A percentile compares a stretch with the other conserved stretches of the same genome.
These are phyloP conservation scores for Phtheirospermum japonicum DNA, from an alignment of 257 asterid genomes.

Conservation along the genomic window DNA sequence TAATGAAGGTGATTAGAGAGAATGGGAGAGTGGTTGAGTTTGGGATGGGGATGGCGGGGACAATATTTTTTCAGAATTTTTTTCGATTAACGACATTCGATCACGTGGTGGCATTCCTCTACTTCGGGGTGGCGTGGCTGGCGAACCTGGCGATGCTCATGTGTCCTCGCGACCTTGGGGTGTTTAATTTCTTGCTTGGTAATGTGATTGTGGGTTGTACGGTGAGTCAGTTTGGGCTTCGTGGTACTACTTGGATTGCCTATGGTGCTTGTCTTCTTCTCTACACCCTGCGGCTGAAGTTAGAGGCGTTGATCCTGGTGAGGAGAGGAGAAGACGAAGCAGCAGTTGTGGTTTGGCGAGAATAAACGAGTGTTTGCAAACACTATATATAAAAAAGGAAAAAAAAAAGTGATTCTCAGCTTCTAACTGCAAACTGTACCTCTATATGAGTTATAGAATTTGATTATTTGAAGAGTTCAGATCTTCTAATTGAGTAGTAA, in stretches of 20 bases:
- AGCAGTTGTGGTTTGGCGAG: no score
- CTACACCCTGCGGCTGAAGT: neutral
- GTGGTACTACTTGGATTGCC: conserved; percentile 4
- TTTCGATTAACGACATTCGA: conserved; percentile 20
- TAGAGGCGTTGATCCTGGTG: neutral
- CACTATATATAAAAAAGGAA: no score
- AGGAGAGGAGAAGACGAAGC: neutral
- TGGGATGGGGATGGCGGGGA: conserved; percentile 23
- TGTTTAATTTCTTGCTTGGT: conserved; percentile 23
- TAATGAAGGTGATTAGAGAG: no score
- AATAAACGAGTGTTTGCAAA: no score
- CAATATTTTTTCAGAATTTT: conserved; percentile 25
- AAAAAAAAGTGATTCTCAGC: no score
- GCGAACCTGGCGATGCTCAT: conserved; percentile 11
- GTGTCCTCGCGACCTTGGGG: conserved; percentile 19
- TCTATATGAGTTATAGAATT: no score
- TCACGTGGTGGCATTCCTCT: conserved; percentile 25
- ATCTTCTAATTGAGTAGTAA: no score
- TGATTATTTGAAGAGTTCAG: no score
- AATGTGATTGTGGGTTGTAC: conserved; percentile 15
- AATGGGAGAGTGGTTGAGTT: neutral
- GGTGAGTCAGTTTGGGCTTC: conserved; percentile 16
- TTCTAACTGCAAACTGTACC: no score
- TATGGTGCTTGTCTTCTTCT: conserved; percentile 10
- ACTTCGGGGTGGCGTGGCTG: conserved; percentile 21